These are phyloP conservation scores for Dorcoceras hygrometricum DNA, from an alignment of 257 asterid species.

Conservation along the genomic window DNA sequence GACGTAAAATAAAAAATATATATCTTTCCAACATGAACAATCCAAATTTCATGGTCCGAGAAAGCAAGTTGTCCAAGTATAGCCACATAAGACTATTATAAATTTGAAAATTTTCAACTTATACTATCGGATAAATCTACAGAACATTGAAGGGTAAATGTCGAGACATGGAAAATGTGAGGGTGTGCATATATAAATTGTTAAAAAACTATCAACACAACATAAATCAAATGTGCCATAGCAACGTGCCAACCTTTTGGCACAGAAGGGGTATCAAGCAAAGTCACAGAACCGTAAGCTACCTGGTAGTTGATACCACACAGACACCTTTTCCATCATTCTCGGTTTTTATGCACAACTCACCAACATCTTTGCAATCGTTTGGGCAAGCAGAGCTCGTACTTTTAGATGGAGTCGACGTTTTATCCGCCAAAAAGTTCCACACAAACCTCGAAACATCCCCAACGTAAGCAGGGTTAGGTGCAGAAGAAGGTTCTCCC, in stretches of 20 bases:
- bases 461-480: constrained; percentile 56
- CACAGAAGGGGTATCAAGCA: not conserved
- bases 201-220: not conserved
- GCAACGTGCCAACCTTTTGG: not conserved
- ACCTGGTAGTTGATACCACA: constrained; percentile 88
- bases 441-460: constrained; percentile 85
- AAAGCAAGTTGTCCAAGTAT: not conserved
- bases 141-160: not conserved
- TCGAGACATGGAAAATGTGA: not conserved
- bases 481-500: constrained; percentile 75
- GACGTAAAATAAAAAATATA: too few relatives aligned
- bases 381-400: constrained; percentile 60
- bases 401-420: constrained; percentile 55
- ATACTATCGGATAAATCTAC: not conserved
- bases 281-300: constrained; percentile 4
- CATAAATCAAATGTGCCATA: not conserved
- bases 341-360: constrained; percentile 68
- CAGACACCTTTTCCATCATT: constrained; percentile 74
- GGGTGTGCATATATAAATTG: not conserved
- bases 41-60: not conserved
- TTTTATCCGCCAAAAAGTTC: constrained; percentile 86
- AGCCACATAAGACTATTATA: not conserved
- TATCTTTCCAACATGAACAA: not conserved
- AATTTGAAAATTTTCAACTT: not conserved
- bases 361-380: constrained; percentile 55